Evolutionary conservation across 139 green algal genomes (phyloP).

Genomic region (Desmodesmus armatus): DNA sequence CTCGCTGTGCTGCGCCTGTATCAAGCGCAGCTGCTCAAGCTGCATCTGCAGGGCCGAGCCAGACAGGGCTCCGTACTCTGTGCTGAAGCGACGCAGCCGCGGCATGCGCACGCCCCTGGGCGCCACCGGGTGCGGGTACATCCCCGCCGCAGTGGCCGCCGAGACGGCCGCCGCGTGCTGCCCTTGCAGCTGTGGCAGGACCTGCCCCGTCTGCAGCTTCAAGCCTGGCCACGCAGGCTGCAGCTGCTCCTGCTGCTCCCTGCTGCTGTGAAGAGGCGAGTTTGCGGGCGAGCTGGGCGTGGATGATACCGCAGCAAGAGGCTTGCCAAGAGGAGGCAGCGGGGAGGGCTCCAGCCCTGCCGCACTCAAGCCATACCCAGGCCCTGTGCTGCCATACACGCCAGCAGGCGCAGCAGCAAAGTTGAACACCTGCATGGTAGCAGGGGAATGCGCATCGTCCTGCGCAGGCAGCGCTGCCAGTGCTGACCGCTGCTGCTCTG

Average conservation of each 20-base stretch:
- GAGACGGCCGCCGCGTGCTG: not conserved
- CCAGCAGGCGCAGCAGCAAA: too few species aligned
- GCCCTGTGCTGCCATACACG: too few species aligned
- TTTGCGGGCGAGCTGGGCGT: too few species aligned
- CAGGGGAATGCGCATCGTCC: too few species aligned
- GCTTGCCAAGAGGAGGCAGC: too few species aligned
- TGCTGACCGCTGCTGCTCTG: too few species aligned
- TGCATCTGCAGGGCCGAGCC: slow-evolving; percentile 12
- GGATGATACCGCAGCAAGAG: too few species aligned
- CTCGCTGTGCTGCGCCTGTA: slow-evolving; percentile 40
- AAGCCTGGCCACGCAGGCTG: too few species aligned
- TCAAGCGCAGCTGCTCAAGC: not conserved
- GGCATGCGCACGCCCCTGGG: not conserved
- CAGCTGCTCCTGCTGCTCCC: not conserved
- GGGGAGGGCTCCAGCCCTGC: too few species aligned
- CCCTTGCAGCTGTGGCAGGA: not conserved
- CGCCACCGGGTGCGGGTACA: not conserved
- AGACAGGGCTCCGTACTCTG: not conserved
- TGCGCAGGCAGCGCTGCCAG: too few species aligned
- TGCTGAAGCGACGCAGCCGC: slow-evolving; percentile 24
- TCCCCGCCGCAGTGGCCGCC: not conserved
- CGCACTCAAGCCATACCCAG: too few species aligned
- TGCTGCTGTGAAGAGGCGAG: not conserved
- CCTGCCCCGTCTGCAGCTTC: not conserved
- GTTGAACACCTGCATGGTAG: too few species aligned